Percentiles rank a stretch among this genome's conserved stretches.
These are phyloP conservation scores for Lonicera japonica DNA, from an alignment of 129 eudicot genomes.

Conservation along the genomic window DNA sequence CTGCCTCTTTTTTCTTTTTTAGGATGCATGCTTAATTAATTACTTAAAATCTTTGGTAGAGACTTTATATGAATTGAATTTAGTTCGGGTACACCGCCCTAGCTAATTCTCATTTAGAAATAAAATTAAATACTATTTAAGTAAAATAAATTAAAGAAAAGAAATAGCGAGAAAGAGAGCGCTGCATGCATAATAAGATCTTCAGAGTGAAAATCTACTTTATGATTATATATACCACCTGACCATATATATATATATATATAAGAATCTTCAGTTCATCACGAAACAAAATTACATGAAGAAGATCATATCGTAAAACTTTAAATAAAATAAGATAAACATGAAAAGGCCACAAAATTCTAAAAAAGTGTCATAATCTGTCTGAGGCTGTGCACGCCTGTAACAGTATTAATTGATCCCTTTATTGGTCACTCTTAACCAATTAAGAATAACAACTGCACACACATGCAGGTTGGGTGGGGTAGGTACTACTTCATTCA, in stretches of 20 bases:
- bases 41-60: too few species aligned
- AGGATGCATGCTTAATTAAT: background rate
- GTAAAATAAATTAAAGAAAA: too few species aligned
- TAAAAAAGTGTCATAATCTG: constrained; percentile 10
- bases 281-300: constrained; percentile 21
- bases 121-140: too few species aligned
- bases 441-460: too few species aligned
- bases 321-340: background rate
- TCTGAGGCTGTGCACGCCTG: constrained; percentile 20
- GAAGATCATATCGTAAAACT: background rate
- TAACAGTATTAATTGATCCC: constrained; percentile 1
- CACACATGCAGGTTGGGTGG: too few species aligned
- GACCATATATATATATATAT: too few species aligned
- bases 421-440: background rate
- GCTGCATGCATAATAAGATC: constrained; percentile 8
- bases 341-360: constrained; percentile 13
- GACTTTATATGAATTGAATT: too few species aligned
- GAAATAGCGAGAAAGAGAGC: constrained; percentile 4
- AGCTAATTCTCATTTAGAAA: too few species aligned
- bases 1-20: background rate
- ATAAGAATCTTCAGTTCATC: constrained; percentile 26
- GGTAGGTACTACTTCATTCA: too few species aligned
- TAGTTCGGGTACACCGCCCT: too few species aligned
- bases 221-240: too few species aligned
- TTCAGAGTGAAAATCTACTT: constrained; percentile 3